Evolutionary conservation across 495 filamentous ascomycete species (phyloP).

Genomic region (Podospora sp.): DNA sequence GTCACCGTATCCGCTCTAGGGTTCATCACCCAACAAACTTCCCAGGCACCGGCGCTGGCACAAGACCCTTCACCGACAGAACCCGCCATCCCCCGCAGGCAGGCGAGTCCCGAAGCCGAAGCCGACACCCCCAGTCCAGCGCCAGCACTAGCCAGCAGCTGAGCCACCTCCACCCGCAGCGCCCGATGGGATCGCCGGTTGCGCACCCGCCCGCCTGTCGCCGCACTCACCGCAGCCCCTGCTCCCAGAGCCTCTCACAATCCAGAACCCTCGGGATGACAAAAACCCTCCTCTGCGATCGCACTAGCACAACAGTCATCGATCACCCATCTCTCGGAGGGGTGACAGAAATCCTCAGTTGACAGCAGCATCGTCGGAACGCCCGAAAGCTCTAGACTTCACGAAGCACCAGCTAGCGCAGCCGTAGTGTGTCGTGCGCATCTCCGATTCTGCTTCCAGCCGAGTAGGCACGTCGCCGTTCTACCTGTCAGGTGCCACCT

Average conservation of each 20-base stretch:
- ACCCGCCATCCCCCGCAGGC: background rate
- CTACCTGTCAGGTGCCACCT: background rate
- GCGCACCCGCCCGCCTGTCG: background rate
- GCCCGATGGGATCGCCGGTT: background rate
- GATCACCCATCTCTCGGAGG: background rate
- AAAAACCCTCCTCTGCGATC: background rate
- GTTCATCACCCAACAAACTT: background rate
- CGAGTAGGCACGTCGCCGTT: background rate
- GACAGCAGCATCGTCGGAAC: conserved; percentile 1
- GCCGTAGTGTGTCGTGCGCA: no score
- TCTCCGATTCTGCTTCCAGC: background rate
- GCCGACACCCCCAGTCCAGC: background rate
- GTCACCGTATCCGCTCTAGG: background rate
- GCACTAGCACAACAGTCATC: background rate
- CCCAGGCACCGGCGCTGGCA: no score
- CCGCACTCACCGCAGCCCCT: background rate
- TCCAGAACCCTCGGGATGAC: background rate
- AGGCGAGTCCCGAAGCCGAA: no score
- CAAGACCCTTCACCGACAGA: conserved; percentile 6
- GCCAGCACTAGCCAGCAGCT: background rate
- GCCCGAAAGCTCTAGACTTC: background rate
- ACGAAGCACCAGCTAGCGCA: background rate
- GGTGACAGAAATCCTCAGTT: background rate
- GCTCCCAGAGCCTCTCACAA: no score
- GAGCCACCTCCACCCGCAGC: background rate